Evolutionary conservation across 2,329 filamentous ascomycete species (phyloP).

Genomic region (Scedosporium dehoogii): DNA sequence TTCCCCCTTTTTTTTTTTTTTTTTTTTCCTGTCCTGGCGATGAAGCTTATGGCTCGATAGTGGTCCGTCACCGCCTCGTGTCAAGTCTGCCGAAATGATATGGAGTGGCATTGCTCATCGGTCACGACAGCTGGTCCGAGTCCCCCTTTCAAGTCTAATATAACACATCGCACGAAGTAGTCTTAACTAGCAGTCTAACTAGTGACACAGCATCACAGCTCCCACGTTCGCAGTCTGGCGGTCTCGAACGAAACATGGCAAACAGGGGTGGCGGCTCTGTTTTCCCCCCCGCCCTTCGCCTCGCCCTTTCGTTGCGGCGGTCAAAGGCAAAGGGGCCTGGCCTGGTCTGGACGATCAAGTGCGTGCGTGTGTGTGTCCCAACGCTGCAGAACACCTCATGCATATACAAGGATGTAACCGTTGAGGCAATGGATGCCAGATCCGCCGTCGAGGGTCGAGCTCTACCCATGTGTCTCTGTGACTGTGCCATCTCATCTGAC

Average conservation of each 20-base stretch:
- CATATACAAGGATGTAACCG: neutral
- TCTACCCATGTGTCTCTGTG: too few relatives aligned
- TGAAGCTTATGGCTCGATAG: neutral
- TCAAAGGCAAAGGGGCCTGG: neutral
- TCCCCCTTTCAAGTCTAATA: too few relatives aligned
- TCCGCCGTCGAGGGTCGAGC: neutral
- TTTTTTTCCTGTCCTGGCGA: neutral
- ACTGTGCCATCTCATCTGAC: neutral
- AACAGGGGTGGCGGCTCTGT: neutral
- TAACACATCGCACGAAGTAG: too few relatives aligned
- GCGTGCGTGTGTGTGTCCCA: neutral
- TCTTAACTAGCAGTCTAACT: too few relatives aligned
- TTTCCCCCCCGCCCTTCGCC: neutral
- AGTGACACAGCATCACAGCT: too few relatives aligned
- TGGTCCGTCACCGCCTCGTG: neutral
- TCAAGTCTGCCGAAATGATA: neutral
- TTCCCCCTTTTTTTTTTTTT: too few relatives aligned
- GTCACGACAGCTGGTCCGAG: too few relatives aligned
- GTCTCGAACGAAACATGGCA: neutral
- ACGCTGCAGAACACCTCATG: neutral
- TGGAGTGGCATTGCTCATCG: neutral
- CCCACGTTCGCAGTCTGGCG: too few relatives aligned
- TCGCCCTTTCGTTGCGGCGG: neutral
- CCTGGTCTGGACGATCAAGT: neutral
- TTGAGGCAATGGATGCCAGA: neutral